Evolutionary conservation across 1,284 basidiomycete species (phyloP).

Genomic region (Neolentinus lepideus): DNA sequence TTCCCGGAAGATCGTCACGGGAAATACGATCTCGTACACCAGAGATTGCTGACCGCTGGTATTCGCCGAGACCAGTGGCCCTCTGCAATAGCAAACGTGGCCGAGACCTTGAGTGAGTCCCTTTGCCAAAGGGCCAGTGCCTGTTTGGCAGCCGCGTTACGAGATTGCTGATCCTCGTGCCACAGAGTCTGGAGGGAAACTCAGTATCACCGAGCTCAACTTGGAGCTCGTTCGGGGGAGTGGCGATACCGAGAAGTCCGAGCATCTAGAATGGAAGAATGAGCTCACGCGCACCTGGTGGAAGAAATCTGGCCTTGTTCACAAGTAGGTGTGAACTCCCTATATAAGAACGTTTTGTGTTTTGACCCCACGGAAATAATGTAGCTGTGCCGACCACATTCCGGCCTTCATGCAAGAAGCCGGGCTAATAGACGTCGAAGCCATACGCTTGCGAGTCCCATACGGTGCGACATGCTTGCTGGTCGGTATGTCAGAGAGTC

Average conservation of each 20-base stretch:
- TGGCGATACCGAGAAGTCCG: not conserved
- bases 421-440: not conserved
- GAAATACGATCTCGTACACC: not conserved
- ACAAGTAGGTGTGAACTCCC: not conserved
- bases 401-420: not conserved
- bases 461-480: not conserved
- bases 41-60: not conserved
- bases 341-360: not conserved
- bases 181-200: not conserved
- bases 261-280: not conserved
- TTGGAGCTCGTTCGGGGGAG: not conserved
- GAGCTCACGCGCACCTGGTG: not conserved
- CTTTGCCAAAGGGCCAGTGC: not conserved
- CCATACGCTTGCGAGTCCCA: not conserved
- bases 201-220: not conserved
- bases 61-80: not conserved
- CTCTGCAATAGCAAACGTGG: not conserved
- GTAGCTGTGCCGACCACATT: not conserved
- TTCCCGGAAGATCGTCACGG: not conserved
- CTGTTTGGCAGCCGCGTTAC: not conserved
- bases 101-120: not conserved
- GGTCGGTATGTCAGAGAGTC: not conserved
- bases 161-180: not conserved
- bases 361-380: not conserved
- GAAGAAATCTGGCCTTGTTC: not conserved